phyloP scores from a whole-genome alignment of 1,139 yeast species.

The Spathaspora sp. region DNA sequence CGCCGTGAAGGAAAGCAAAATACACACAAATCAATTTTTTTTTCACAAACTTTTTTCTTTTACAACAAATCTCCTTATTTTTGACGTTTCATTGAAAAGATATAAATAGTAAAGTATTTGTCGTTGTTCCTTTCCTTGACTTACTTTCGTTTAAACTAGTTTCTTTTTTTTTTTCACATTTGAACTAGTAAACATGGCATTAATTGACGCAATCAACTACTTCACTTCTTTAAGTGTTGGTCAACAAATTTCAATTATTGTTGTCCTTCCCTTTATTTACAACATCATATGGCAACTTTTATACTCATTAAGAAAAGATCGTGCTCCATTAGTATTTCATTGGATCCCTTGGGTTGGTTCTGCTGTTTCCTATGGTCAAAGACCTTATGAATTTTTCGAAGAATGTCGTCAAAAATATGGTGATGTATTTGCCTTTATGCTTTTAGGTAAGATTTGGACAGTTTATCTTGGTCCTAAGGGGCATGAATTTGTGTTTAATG shows the following conservation, averaged over 20 bases:
- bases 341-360: slow-evolving; percentile 97
- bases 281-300: slow-evolving; percentile 69
- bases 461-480: slow-evolving; percentile 97
- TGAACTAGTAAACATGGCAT: slow-evolving; percentile 24
- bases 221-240: slow-evolving; percentile 27
- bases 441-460: slow-evolving; percentile 91
- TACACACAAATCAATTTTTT: not conserved
- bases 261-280: slow-evolving; percentile 52
- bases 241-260: slow-evolving; percentile 38
- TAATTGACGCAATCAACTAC: slow-evolving; percentile 22
- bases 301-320: slow-evolving; percentile 70
- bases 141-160: not conserved
- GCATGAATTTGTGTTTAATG: slow-evolving; percentile 92
- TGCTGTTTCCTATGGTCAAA: slow-evolving; percentile 84
- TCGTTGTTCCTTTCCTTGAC: not conserved
- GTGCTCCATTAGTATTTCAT: slow-evolving; percentile 88
- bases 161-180: not conserved
- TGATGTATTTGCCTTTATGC: slow-evolving; percentile 84
- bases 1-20: not conserved
- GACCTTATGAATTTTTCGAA: slow-evolving; percentile 87
- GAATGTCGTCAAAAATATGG: slow-evolving; percentile 80
- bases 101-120: not conserved
- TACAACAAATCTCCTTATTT: not conserved
- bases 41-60: not conserved
- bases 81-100: not conserved